Evolutionary conservation across 1,284 basidiomycete genomes (phyloP), one percentile per base, ranked within the genome.

Genomic region (Pholiota adiposa): DNA sequence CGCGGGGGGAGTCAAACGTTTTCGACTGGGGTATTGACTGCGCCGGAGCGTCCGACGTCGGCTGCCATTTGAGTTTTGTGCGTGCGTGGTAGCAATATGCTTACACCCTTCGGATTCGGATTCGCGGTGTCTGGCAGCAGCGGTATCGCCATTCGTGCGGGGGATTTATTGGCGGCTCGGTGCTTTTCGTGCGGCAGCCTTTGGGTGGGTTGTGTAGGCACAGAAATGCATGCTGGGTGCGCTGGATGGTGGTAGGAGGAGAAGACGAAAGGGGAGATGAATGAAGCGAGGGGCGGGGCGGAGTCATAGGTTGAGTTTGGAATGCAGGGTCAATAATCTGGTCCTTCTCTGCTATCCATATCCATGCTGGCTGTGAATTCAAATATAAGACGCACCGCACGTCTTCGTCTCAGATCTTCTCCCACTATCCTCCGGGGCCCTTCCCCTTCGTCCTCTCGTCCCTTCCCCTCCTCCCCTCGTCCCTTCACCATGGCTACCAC

Each of bases 351-450:
- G 51, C 54, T 38, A 41, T 55, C 55, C 51, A 38, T 44, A 31
- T 51, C 25, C 44, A 55, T 55, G 54, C 54, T 18, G 43, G 54
- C 21, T 44, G 23, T 16, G 44, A 46, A 46, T 31, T 46, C 31
- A 33, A 52, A 40, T 69, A 70, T 68, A 71, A 70, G 67, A 65
- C 65, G 64, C 63, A 54, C 49, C 41, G 41, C n/a, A 19, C 18
- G 29, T n/a, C 14, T 19, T 56, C 36, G 58, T 65, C 63, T 65
- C 50, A 65, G 61, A 60, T 55, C 43, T 54, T 43, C 55, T 49
- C 44, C 57, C 58, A 49, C 51, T 44, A 54, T 52, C 59, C 25
- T 60, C 54, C 57, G 25, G 25, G 23, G 3, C 34, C 54, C 48
- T 31, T 48, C 46, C 33, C 40, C 18, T 43, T 41, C 41, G 51